phyloP scores from a whole-genome alignment of 2,329 filamentous ascomycete genomes.

The Dothideomycetes sp. region DNA sequence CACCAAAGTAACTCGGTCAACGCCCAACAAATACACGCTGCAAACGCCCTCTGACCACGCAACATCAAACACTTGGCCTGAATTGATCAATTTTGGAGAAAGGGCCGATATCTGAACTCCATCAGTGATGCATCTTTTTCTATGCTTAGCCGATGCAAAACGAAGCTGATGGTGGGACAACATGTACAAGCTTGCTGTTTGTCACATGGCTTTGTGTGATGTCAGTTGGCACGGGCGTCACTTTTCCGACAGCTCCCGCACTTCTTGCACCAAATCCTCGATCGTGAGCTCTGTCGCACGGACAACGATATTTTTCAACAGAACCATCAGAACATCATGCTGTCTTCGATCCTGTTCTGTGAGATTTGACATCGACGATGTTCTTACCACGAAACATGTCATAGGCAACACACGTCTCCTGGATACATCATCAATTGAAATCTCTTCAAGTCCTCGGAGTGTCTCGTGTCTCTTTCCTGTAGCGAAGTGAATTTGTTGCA shows the following conservation, averaged over 20 bases:
- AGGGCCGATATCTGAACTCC: constrained; percentile 5
- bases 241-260: constrained; percentile 1
- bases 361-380: constrained; percentile 10
- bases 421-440: no score
- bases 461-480: no score
- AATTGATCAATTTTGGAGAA: background rate
- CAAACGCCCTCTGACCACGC: background rate
- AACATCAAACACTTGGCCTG: background rate
- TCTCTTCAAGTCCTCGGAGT: no score
- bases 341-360: constrained; percentile 9
- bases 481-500: no score
- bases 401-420: no score
- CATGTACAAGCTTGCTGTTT: background rate
- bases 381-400: no score
- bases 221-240: constrained; percentile 3
- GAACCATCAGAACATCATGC: background rate
- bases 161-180: constrained; percentile 2
- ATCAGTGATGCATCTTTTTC: constrained; percentile 3
- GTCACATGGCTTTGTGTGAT: constrained; percentile 1
- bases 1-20: constrained; percentile 7
- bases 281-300: constrained; percentile 10
- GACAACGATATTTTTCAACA: constrained; percentile 6
- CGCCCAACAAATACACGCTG: constrained; percentile 9
- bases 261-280: constrained; percentile 11
- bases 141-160: background rate